phyloP scores from a whole-genome alignment of 805 yeast genomes.

The Cyberlindnera maclurae region DNA sequence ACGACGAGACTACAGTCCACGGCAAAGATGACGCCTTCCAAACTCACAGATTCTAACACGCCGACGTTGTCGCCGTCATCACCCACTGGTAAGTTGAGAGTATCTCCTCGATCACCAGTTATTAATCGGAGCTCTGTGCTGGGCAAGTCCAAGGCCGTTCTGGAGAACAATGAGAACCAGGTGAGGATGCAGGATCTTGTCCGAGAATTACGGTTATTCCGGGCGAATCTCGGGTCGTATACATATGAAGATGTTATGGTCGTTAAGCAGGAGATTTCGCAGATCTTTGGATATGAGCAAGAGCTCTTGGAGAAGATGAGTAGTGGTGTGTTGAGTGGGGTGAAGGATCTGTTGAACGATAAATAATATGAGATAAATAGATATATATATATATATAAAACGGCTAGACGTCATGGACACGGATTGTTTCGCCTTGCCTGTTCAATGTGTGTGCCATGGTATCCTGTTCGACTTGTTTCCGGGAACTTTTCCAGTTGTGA shows the following conservation, averaged over 20 bases:
- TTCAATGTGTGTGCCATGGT: too few relatives aligned
- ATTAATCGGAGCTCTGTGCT: not conserved
- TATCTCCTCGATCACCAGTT: too few relatives aligned
- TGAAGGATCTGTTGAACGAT: constrained; percentile 1
- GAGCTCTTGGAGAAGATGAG: constrained; percentile 32
- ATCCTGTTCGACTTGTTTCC: too few relatives aligned
- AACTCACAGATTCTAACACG: constrained; percentile 11
- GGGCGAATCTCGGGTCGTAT: constrained; percentile 15
- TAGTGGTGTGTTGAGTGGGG: constrained; percentile 8
- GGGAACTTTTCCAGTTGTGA: constrained; percentile 18
- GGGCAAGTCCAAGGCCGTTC: not conserved
- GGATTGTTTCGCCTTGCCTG: too few relatives aligned
- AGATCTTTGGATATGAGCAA: constrained; percentile 18
- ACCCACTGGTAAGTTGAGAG: not conserved
- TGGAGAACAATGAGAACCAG: constrained; percentile 9
- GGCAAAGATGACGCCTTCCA: constrained; percentile 19
- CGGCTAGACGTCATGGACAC: too few relatives aligned
- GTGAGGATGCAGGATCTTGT: constrained; percentile 12
- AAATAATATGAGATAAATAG: not conserved
- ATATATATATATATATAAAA: not conserved
- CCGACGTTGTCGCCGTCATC: constrained; percentile 20
- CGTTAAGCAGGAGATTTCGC: constrained; percentile 20
- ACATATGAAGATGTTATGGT: constrained; percentile 15
- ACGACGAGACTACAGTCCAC: constrained; percentile 15
- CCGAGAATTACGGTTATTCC: constrained; percentile 10